Percentiles rank a stretch among this genome's conserved stretches.
phyloP scores from a whole-genome alignment of 768 basidiomycete species.

The Tremella fuciformis region DNA sequence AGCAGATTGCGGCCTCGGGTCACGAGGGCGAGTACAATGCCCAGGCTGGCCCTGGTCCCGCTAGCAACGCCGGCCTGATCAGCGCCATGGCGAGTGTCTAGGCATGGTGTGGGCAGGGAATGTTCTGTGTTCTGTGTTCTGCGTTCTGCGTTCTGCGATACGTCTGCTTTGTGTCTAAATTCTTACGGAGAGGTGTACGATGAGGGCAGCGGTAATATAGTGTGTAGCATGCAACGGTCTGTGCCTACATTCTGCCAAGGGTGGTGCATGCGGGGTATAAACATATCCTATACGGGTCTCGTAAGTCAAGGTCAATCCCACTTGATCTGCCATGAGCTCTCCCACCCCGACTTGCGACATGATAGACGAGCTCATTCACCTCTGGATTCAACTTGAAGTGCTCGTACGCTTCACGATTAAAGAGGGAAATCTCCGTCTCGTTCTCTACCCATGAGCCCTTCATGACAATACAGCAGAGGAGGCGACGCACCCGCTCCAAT shows the following conservation, averaged over 20 bases:
- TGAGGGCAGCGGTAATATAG: constrained; percentile 1
- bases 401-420: constrained; percentile 72
- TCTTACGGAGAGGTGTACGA: background rate
- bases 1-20: constrained; percentile 35
- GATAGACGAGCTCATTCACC: constrained; percentile 55
- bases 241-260: no score
- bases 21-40: constrained; percentile 10
- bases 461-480: background rate
- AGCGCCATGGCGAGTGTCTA: constrained; percentile 43
- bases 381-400: constrained; percentile 78
- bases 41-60: constrained; percentile 16
- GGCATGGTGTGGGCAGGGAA: background rate
- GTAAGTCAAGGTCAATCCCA: constrained; percentile 9
- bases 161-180: background rate
- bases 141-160: background rate
- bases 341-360: background rate
- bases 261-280: no score
- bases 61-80: constrained; percentile 42
- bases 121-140: background rate
- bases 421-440: constrained; percentile 92
- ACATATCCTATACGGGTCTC: no score
- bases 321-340: constrained; percentile 6
- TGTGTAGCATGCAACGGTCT: background rate
- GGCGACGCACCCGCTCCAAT: constrained; percentile 69
- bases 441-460: constrained; percentile 62